A percentile compares a stretch with the other conserved stretches of the same genome.
Conservation (phyloP, 169 alveolate genomes). For the Cryptosporidium ryanae region DNA sequence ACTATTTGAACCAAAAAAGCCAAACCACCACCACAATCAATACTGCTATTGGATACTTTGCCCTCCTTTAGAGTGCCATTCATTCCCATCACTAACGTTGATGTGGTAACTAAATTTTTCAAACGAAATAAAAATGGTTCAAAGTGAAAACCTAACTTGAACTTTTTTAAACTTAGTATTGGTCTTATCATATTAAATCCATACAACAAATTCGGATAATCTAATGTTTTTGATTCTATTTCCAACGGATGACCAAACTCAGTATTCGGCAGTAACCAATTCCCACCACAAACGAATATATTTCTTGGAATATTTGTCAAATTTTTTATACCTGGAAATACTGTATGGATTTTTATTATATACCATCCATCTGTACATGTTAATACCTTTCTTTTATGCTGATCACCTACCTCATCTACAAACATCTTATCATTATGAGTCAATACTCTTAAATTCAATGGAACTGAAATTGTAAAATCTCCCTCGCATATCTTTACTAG, state of each 20-base stretch:
- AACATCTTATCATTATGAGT: constrained; percentile 18
- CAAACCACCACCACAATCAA: constrained; percentile 57
- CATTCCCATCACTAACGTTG: no score
- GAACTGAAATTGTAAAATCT: constrained; percentile 56
- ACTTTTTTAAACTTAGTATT: neutral
- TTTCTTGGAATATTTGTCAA: constrained; percentile 23
- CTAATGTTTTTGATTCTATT: constrained; percentile 37
- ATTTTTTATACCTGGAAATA: constrained; percentile 1
- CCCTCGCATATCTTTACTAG: constrained; percentile 69
- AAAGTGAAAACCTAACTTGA: constrained; percentile 45
- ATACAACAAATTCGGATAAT: constrained; percentile 15
- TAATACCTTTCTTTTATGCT: constrained; percentile 1
- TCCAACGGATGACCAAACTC: constrained; percentile 72
- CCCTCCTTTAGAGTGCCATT: neutral
- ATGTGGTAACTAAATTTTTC: constrained; percentile 8
- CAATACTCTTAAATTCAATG: constrained; percentile 31
- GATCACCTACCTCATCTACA: constrained; percentile 7
- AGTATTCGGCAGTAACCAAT: constrained; percentile 26
- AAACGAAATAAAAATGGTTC: constrained; percentile 31
- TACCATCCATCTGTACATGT: constrained; percentile 70
- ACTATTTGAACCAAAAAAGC: constrained; percentile 31
- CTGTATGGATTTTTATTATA: constrained; percentile 20
- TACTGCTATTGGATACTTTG: neutral
- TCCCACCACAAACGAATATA: constrained; percentile 58
- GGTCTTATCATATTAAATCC: constrained; percentile 69